Conservation (phyloP, 768 basidiomycete species). For the Steccherinum ochraceum region DNA sequence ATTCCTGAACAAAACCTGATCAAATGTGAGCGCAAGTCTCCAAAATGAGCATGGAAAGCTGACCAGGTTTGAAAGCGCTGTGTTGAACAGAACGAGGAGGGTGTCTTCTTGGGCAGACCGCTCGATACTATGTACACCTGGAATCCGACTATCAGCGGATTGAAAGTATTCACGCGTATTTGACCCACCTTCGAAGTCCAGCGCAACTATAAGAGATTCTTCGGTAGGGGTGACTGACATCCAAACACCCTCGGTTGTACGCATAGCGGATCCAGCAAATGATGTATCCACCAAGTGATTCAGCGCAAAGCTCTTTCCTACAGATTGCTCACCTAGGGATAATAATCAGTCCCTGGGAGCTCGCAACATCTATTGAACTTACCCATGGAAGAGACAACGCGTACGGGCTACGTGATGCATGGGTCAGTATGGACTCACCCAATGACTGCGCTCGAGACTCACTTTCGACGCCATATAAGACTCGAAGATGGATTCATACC, state of each 20-base stretch:
- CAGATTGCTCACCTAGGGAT: constrained; percentile 54
- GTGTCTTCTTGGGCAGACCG: constrained; percentile 59
- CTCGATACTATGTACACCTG: constrained; percentile 60
- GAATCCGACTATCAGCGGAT: background rate
- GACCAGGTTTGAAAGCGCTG: constrained; percentile 59
- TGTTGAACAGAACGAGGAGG: constrained; percentile 57
- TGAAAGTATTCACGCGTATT: background rate
- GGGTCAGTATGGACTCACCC: no score
- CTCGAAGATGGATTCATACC: constrained; percentile 63
- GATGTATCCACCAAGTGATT: constrained; percentile 61
- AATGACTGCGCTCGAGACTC: no score
- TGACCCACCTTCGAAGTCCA: constrained; percentile 54
- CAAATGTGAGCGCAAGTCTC: background rate
- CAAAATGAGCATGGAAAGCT: constrained; percentile 3
- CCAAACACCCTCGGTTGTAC: constrained; percentile 63
- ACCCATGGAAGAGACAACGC: constrained; percentile 64
- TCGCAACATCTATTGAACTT: no score
- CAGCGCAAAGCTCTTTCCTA: constrained; percentile 53
- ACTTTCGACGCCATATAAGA: constrained; percentile 58
- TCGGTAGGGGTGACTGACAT: constrained; percentile 60
- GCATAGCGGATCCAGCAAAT: constrained; percentile 60
- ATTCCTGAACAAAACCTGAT: constrained; percentile 56
- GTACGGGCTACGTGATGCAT: constrained; percentile 60
- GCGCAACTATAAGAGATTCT: constrained; percentile 45
- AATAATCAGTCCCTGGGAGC: no score